Percentiles rank a stretch among this genome's conserved stretches.
phyloP scores from a whole-genome alignment of 192 early-diverging fungal genomes.

The Coemansia sp. region DNA sequence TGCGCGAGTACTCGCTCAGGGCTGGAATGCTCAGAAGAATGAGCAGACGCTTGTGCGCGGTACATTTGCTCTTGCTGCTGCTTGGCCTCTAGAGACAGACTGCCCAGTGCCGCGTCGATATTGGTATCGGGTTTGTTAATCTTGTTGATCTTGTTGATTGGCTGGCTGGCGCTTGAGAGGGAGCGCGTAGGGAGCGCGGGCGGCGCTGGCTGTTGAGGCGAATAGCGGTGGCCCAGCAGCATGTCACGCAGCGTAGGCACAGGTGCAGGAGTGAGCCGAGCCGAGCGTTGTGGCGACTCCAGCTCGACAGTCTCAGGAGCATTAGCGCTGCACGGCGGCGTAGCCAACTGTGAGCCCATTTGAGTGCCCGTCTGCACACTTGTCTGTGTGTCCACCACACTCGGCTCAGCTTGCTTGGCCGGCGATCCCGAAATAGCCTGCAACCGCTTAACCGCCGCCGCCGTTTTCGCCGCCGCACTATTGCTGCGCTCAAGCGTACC shows the following conservation, averaged over 20 bases:
- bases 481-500: constrained; percentile 34
- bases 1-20: constrained; percentile 16
- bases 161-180: constrained; percentile 11
- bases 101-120: constrained; percentile 17
- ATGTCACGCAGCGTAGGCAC: constrained; percentile 49
- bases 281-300: constrained; percentile 8
- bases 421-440: constrained; percentile 26
- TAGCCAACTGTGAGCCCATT: constrained; percentile 12
- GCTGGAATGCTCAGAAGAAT: constrained; percentile 27
- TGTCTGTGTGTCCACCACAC: not conserved
- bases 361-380: not conserved
- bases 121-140: not conserved
- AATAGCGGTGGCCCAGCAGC: constrained; percentile 31
- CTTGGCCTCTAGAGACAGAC: constrained; percentile 30
- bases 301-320: not conserved
- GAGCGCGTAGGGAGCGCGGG: constrained; percentile 10
- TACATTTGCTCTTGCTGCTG: constrained; percentile 12
- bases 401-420: not conserved
- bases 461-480: constrained; percentile 48
- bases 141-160: not conserved
- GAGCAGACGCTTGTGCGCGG: constrained; percentile 8
- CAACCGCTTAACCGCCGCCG: constrained; percentile 42
- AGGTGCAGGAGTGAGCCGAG: constrained; percentile 19
- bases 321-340: constrained; percentile 20
- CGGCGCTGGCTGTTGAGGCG: constrained; percentile 18